Conservation (phyloP, 495 filamentous ascomycete genomes). For the Polyplosphaeria fusca region DNA sequence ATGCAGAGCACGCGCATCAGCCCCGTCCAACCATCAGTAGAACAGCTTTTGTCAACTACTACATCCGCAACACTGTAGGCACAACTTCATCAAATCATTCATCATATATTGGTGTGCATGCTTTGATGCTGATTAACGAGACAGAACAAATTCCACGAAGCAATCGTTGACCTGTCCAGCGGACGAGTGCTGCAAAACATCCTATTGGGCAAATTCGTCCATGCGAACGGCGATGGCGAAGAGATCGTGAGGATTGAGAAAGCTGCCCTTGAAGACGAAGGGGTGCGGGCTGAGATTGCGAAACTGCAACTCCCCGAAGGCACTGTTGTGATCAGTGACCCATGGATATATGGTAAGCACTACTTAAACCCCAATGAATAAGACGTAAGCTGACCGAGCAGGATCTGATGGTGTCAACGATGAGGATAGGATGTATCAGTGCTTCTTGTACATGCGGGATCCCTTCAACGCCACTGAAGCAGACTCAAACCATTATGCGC, state of each 20-base stretch:
- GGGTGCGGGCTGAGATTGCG: conserved; percentile 59
- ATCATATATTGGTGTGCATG: not conserved
- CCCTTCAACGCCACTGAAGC: conserved; percentile 52
- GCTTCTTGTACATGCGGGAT: conserved; percentile 64
- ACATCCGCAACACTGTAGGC: conserved; percentile 58
- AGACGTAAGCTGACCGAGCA: conserved; percentile 28
- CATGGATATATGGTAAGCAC: conserved; percentile 66
- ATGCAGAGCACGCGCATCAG: conserved; percentile 42
- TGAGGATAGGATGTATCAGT: conserved; percentile 59
- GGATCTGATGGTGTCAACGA: conserved; percentile 62
- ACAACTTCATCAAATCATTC: too few relatives aligned
- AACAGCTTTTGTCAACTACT: conserved; percentile 59
- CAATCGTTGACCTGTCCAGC: conserved; percentile 55
- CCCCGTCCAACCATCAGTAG: conserved; percentile 49
- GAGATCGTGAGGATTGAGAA: conserved; percentile 62
- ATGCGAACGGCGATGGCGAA: conserved; percentile 56
- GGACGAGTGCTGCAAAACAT: conserved; percentile 57
- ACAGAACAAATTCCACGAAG: conserved; percentile 66
- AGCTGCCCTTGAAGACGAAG: conserved; percentile 52
- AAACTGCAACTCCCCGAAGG: conserved; percentile 65
- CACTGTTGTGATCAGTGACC: conserved; percentile 58
- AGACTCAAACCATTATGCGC: conserved; percentile 75
- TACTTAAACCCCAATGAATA: not conserved
- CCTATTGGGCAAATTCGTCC: conserved; percentile 54
- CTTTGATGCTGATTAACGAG: not conserved